Base-by-base conservation (phyloP, 371 early-diverging fungal species). In the Vairimorpha necatrix region DNA sequence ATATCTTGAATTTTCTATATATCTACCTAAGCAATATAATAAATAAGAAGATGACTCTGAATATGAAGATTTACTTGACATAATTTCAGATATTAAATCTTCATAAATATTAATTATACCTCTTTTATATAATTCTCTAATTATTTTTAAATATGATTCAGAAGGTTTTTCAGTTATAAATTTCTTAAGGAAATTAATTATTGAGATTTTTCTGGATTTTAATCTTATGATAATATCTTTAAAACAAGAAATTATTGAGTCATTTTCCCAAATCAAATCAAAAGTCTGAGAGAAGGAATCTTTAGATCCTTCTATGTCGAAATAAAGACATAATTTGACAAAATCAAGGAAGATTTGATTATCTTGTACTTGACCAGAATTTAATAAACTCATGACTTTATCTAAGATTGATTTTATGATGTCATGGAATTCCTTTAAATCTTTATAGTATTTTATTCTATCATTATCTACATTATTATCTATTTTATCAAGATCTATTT, bases 351-450 rank as follows among this genome's bases (percentile, higher is more conserved):
- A 71, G 30, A 79, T 75, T n/a, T n/a, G 16, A 28, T 32, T 54
- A 34, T 78, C 77, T 46, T 67, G 63, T 32, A 56, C 63, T 11
- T 46, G 16, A 7, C 63, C 61, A 38, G 62, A 48, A 50, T 65
- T 54, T 24, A 76, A 53, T n/a, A 76, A 39, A 2, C 14, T 47
- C 24, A 60, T 46, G 13, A 76, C 38, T 16, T 48, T 60, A 33
- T 68, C 38, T 22, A 80, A 74, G 16, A 78, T 80, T 16, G 67
- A 42, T 61, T 80, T 78, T 70, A 82, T 81, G 11, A 79, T 47
- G 24, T 77, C 63, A 61, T 69, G 32, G 39, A 73, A 76, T 65
- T 74, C 72, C 24, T 56, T 70, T 38, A 79, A 22, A 74, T 74
- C 81, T 20, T 72, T 30, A 2, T 67, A 36, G 28, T 65, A 46